Evolutionary conservation across 192 early-diverging fungal species (phyloP).

Genomic region (Backusella westeae): DNA sequence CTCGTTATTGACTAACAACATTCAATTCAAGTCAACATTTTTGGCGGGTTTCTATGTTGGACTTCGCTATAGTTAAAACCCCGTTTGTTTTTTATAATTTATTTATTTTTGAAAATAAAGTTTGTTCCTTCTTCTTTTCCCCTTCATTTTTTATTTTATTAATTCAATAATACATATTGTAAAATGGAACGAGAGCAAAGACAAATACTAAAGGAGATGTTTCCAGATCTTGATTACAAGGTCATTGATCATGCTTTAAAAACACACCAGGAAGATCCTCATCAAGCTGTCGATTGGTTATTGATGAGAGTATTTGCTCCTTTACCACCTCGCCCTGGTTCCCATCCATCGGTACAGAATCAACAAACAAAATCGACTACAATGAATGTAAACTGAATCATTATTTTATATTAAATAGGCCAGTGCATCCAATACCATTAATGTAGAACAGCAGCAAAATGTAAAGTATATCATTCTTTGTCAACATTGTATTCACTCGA

Average conservation of each 20-base stretch:
- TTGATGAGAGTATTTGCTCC: not conserved
- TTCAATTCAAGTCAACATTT: constrained; percentile 51
- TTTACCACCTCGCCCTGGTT: not conserved
- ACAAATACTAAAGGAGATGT: not conserved
- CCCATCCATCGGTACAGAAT: not conserved
- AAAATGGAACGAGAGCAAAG: not conserved
- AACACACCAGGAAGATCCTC: not conserved
- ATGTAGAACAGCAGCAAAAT: not conserved
- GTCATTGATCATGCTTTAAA: constrained; percentile 3
- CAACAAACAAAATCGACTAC: not conserved
- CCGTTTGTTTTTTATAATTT: not conserved
- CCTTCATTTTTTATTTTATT: not conserved
- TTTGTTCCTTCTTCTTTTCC: not conserved
- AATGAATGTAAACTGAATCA: not conserved
- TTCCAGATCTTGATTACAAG: not conserved
- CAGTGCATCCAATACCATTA: not conserved
- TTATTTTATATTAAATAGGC: not conserved
- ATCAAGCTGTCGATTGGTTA: not conserved
- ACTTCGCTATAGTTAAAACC: constrained; percentile 40
- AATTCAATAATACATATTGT: not conserved
- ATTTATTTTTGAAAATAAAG: not conserved
- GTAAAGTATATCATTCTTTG: not conserved
- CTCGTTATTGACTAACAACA: constrained; percentile 38
- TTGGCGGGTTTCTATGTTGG: constrained; percentile 42
- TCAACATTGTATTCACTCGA: not conserved